A percentile compares a stretch with the other conserved stretches of the same genome.
Evolutionary conservation across 73 alveolate species (phyloP).

Genomic region (Uronychia setigera): DNA sequence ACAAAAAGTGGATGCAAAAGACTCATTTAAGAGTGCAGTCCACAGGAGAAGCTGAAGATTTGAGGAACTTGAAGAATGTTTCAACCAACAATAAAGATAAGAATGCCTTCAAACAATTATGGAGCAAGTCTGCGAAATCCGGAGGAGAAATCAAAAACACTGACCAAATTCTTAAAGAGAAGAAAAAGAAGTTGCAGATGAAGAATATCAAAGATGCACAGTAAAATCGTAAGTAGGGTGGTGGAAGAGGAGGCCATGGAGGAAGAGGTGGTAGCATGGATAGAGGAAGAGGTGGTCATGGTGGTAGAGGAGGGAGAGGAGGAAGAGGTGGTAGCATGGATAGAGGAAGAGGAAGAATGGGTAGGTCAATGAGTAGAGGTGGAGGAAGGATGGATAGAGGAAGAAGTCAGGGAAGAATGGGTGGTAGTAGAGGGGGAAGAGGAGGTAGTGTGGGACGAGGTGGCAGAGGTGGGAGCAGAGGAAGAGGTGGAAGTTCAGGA

Average conservation of each 20-base stretch:
- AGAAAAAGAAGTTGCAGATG: conserved; percentile 4
- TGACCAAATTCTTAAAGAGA: conserved; percentile 14
- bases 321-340: no score
- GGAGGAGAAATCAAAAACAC: conserved; percentile 5
- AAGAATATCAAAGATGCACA: background rate
- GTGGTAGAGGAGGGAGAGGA: background rate
- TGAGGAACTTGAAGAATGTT: conserved; percentile 58
- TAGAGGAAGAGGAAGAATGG: background rate
- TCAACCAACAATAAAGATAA: conserved; percentile 48
- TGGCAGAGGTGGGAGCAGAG: no score
- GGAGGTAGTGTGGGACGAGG: no score
- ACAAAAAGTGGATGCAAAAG: conserved; percentile 80
- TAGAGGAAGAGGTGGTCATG: background rate
- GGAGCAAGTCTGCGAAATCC: background rate
- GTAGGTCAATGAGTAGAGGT: no score
- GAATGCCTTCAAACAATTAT: conserved; percentile 44
- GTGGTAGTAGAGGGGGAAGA: no score
- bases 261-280: background rate
- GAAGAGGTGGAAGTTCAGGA: no score
- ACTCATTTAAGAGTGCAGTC: conserved; percentile 67
- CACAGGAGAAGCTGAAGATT: conserved; percentile 83
- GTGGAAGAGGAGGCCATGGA: conserved; percentile 2
- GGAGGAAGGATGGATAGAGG: no score
- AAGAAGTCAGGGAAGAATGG: no score
- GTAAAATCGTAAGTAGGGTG: background rate